Evolutionary conservation across 352 stramenopile genomes (phyloP), one percentile per base, ranked within the genome.

Genomic region (Phytophthora syringae): DNA sequence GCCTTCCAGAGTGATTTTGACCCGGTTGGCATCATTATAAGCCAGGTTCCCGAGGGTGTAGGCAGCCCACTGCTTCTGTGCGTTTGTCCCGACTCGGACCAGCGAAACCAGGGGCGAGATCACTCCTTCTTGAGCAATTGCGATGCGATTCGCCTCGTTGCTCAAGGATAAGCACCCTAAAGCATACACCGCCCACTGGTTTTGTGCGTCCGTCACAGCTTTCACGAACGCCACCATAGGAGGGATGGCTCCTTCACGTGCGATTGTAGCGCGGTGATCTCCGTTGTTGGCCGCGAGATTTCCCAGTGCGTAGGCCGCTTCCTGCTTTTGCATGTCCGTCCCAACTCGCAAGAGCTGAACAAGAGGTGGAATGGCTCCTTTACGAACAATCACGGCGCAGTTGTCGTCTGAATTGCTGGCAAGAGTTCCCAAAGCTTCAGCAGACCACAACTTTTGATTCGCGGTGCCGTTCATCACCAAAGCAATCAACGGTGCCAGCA

Each of bases 371-470:
- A 75, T 62, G 2, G 44, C 60, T 18, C 56, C 56, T 36, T 52
- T 45, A 50, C 37, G 32, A 18, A 52, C 52, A 45, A 75, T 72
- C 20, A 43, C 49, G 7, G 47, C 44, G 25, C 53, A 63, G 30
- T 64, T 69, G 1, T 64, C 67, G 27, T 60, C 48, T 11, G 21
- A 64, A 18, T 69, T 64, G 28, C 48, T 67, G 6, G 56, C 58
- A 24, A 76, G 20, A n/a, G 53, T 68, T 39, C 37, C 52, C 32
- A 76, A 40, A 25, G 47, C 22, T 20, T 72, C 58, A 5, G 57
- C 45, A 20, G 64, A 51, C 45, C 57, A 67, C 24, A 68, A 16
- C n/a, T 72, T 72, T 20, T 72, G 57, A 40, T 63, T 61, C 20
- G 25, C 43, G 2, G 56, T 63, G 2, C 56, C 64, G 22, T 59